Evolutionary conservation across 768 basidiomycete species (phyloP).

Genomic region (Paxillus ammoniavirescens): DNA sequence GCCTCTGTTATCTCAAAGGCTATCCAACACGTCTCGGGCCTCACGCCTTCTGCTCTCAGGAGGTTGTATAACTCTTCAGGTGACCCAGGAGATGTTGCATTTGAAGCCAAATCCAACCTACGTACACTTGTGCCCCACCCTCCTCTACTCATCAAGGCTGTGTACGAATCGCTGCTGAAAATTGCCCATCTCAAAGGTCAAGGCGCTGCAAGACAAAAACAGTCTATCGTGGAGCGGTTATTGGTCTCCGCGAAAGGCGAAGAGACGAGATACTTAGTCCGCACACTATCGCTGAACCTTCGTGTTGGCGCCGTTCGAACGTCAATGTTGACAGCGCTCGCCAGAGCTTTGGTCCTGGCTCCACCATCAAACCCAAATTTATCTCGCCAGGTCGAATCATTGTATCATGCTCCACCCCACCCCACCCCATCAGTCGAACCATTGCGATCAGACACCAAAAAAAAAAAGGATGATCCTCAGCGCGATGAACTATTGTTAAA

Average conservation of each 20-base stretch:
- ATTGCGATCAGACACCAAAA: conserved; percentile 22
- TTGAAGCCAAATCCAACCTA: conserved; percentile 72
- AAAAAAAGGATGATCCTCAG: conserved; percentile 28
- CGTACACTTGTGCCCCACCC: conserved; percentile 72
- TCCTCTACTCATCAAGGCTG: conserved; percentile 59
- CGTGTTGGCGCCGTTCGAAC: conserved; percentile 88
- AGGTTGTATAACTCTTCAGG: conserved; percentile 71
- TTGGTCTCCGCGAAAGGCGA: conserved; percentile 86
- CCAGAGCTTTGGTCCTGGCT: conserved; percentile 72
- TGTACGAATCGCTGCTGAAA: conserved; percentile 66
- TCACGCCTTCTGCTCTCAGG: conserved; percentile 54
- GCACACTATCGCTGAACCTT: conserved; percentile 71
- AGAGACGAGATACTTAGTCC: conserved; percentile 80
- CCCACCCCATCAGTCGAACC: conserved; percentile 19
- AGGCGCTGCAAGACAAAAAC: conserved; percentile 75
- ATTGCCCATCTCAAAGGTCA: conserved; percentile 70
- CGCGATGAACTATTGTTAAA: conserved; percentile 38
- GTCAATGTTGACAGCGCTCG: conserved; percentile 76
- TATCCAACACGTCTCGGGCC: conserved; percentile 71
- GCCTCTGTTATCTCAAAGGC: conserved; percentile 65
- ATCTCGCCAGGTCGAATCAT: conserved; percentile 19
- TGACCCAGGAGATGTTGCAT: conserved; percentile 88
- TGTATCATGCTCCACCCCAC: conserved; percentile 26
- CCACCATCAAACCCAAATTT: conserved; percentile 32
- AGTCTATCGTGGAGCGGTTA: conserved; percentile 74